Percentiles rank a stretch among this genome's conserved stretches.
Conservation (phyloP, 2,329 filamentous ascomycete species). For the Colletotrichum musicola region DNA sequence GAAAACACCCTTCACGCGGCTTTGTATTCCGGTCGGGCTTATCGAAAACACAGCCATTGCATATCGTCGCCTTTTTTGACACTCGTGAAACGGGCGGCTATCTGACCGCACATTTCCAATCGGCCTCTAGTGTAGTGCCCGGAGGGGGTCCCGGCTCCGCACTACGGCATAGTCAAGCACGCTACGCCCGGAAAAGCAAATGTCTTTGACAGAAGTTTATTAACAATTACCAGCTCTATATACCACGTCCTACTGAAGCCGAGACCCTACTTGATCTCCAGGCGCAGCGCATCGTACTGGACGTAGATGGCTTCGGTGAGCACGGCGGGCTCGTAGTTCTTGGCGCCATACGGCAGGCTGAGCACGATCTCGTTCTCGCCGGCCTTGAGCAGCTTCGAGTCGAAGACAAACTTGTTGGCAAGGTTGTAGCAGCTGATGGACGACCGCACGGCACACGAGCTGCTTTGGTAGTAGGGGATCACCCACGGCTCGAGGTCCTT, state of each 20-base stretch:
- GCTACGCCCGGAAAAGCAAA: background rate
- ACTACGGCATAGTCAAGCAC: constrained; percentile 13
- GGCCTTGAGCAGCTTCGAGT: constrained; percentile 56
- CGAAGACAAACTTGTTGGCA: constrained; percentile 68
- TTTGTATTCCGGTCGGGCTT: constrained; percentile 16
- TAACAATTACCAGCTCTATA: background rate
- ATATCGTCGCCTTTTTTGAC: constrained; percentile 3
- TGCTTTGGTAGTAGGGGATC: constrained; percentile 69
- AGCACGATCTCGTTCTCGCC: constrained; percentile 66
- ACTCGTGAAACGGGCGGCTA: constrained; percentile 14
- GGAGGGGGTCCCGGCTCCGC: constrained; percentile 5
- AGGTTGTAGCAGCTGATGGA: constrained; percentile 71
- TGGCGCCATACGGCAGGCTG: constrained; percentile 68
- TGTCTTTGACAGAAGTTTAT: constrained; percentile 11
- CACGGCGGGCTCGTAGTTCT: constrained; percentile 67
- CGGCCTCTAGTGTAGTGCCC: background rate
- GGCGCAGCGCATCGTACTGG: constrained; percentile 71
- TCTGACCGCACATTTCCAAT: constrained; percentile 18
- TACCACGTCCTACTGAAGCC: background rate
- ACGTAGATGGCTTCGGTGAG: constrained; percentile 67
- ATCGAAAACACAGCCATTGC: constrained; percentile 2
- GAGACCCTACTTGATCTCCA: constrained; percentile 60
- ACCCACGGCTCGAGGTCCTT: constrained; percentile 60
- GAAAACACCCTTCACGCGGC: constrained; percentile 10
- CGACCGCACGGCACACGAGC: constrained; percentile 70